Percentiles rank a stretch among this genome's conserved stretches.
phyloP scores from a whole-genome alignment of 768 basidiomycete genomes.

The Mycena galericulata region DNA sequence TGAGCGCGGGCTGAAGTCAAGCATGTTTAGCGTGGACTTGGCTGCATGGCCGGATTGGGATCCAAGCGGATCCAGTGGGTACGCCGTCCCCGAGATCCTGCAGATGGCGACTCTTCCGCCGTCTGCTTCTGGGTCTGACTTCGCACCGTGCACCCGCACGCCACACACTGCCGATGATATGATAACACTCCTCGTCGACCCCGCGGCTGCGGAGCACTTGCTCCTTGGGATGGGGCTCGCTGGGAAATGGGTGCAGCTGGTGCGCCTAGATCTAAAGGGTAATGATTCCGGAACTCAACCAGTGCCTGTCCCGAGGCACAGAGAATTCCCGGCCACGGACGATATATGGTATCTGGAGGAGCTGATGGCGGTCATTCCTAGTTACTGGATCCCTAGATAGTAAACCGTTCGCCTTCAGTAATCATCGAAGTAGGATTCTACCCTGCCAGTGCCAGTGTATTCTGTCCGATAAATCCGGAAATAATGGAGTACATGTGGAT shows the following conservation, averaged over 20 bases:
- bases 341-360: conserved; percentile 58
- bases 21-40: conserved; percentile 37
- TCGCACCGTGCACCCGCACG: conserved; percentile 31
- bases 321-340: conserved; percentile 2
- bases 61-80: conserved; percentile 32
- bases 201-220: conserved; percentile 55
- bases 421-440: no score
- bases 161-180: conserved; percentile 67
- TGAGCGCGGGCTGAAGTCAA: conserved; percentile 47
- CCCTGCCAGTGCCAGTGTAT: no score
- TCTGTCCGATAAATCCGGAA: no score
- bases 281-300: not conserved
- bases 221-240: conserved; percentile 70
- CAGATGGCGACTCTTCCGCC: not conserved
- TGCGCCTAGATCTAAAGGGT: conserved; percentile 10
- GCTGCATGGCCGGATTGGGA: conserved; percentile 53
- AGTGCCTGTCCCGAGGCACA: not conserved
- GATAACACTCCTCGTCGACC: conserved; percentile 69
- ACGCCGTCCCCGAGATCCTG: not conserved
- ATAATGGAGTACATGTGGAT: no score
- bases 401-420: no score
- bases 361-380: conserved; percentile 49
- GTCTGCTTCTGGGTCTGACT: no score
- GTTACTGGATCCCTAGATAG: no score
- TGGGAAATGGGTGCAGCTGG: conserved; percentile 78